Evolutionary conservation across 148 eudicot genomes (phyloP).

Genomic region (Fagopyrum esculentum): DNA sequence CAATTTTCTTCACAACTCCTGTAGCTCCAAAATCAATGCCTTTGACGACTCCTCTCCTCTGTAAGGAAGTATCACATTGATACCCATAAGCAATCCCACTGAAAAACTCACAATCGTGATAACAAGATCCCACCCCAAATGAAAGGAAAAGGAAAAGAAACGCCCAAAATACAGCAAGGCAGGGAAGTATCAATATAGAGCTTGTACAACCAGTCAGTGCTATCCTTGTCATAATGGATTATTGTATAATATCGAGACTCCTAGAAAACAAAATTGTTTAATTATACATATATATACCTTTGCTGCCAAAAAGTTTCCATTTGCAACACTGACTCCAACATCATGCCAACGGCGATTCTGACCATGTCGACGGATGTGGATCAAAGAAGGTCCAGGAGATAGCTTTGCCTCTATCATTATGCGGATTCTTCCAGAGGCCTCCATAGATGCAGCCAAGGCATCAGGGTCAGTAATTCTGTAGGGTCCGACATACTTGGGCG

Average conservation of each 20-base stretch:
- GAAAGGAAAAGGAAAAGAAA: not conserved
- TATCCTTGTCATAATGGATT: not conserved
- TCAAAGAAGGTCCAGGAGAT: constrained; percentile 89
- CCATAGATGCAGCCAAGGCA: constrained; percentile 90
- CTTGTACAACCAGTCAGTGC: not conserved
- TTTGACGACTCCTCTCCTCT: constrained; percentile 89
- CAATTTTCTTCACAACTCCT: constrained; percentile 90
- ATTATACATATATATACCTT: constrained; percentile 38
- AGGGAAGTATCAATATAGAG: not conserved
- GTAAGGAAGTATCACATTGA: constrained; percentile 11
- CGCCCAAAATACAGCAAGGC: not conserved
- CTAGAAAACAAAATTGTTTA: not conserved
- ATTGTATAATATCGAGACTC: not conserved
- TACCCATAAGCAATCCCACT: not conserved
- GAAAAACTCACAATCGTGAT: not conserved
- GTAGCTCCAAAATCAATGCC: constrained; percentile 93
- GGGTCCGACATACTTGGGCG: constrained; percentile 72
- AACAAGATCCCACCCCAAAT: not conserved
- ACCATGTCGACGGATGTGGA: constrained; percentile 83
- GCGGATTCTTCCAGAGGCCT: constrained; percentile 87
- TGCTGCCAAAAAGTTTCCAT: constrained; percentile 96
- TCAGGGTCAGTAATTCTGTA: constrained; percentile 85
- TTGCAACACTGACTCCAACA: constrained; percentile 83
- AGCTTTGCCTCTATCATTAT: constrained; percentile 81
- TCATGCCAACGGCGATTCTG: constrained; percentile 83